These are phyloP conservation scores for Eragrostis curvula DNA, from an alignment of 176 grass and related monocot genomes.

Conservation along the genomic window DNA sequence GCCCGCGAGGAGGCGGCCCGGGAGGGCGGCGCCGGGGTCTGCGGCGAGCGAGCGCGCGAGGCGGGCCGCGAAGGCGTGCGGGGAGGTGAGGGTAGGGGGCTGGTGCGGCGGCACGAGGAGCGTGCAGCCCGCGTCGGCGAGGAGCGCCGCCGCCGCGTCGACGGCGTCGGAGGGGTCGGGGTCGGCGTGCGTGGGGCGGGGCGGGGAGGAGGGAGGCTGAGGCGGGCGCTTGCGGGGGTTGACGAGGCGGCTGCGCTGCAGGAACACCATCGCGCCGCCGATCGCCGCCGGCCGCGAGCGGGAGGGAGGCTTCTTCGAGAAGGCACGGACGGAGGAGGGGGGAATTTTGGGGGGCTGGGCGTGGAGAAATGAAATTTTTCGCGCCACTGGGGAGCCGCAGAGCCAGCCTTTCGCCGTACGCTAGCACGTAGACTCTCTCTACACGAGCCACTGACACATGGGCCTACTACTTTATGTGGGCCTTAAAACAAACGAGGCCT, in stretches of 20 bases:
- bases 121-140: conserved; percentile 87
- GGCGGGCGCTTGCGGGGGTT: conserved; percentile 61
- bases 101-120: conserved; percentile 58
- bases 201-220: conserved; percentile 19
- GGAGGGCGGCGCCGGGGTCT: conserved; percentile 28
- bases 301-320: conserved; percentile 36
- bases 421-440: no score
- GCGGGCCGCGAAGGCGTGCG: conserved; percentile 50
- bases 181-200: neutral
- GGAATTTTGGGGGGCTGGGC: conserved; percentile 14
- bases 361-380: conserved; percentile 36
- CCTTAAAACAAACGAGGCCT: no score
- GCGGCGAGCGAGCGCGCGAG: conserved; percentile 54
- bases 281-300: conserved; percentile 5
- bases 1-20: conserved; percentile 55
- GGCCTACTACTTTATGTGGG: no score
- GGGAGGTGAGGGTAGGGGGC: conserved; percentile 46
- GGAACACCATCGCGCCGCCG: conserved; percentile 71
- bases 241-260: conserved; percentile 60
- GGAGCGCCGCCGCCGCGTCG: conserved; percentile 61
- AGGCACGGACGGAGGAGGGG: neutral
- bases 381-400: conserved; percentile 19
- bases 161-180: conserved; percentile 14
- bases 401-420: neutral
- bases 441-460: no score